Percentiles rank a stretch among this genome's conserved stretches.
phyloP scores from a whole-genome alignment of 352 stramenopile genomes.

The Phytophthora sp. region DNA sequence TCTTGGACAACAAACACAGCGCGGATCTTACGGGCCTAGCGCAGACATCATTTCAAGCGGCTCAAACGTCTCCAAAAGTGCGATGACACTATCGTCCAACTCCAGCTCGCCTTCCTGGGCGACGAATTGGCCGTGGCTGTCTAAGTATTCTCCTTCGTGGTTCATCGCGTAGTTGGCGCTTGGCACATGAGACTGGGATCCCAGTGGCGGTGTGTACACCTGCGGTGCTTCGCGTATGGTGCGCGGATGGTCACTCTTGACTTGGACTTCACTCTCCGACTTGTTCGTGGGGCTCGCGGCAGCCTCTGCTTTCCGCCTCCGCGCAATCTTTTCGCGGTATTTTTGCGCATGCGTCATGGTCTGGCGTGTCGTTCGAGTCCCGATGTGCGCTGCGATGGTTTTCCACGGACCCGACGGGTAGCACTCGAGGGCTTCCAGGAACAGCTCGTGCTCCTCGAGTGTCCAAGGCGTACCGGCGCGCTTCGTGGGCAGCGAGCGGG shows the following conservation, averaged over 20 bases:
- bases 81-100: conserved; percentile 42
- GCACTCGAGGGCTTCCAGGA: conserved; percentile 42
- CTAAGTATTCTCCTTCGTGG: conserved; percentile 26
- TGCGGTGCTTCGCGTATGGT: conserved; percentile 7
- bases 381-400: conserved; percentile 52
- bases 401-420: conserved; percentile 46
- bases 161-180: conserved; percentile 8
- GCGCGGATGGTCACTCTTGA: conserved; percentile 15
- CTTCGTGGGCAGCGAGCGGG: conserved; percentile 34
- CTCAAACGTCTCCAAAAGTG: conserved; percentile 43
- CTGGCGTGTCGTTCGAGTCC: conserved; percentile 60
- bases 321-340: conserved; percentile 55
- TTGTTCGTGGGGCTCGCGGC: conserved; percentile 27
- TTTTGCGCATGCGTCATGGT: conserved; percentile 63
- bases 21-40: conserved; percentile 16
- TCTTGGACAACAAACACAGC: conserved; percentile 30
- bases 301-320: conserved; percentile 39
- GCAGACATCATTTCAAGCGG: conserved; percentile 45
- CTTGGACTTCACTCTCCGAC: conserved; percentile 13
- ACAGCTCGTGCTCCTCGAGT: conserved; percentile 42
- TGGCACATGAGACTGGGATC: neutral
- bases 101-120: conserved; percentile 31
- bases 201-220: conserved; percentile 5
- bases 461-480: conserved; percentile 41
- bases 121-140: conserved; percentile 35